Percentiles rank a stretch among this genome's conserved stretches.
Evolutionary conservation across 805 yeast genomes (phyloP).

Genomic region (Candida sakaeoensis): DNA sequence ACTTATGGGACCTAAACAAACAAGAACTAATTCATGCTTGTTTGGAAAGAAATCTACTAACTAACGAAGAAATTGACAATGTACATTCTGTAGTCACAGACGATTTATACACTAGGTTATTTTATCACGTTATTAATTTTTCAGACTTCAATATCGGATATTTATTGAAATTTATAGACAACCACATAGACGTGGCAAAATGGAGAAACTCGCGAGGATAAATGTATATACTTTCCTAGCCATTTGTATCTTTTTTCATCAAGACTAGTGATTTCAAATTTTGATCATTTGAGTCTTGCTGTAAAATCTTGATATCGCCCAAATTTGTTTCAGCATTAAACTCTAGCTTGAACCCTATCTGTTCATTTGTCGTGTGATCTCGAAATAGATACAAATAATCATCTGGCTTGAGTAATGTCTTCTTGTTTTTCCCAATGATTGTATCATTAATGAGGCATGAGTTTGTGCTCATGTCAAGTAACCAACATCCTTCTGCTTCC

Average conservation of each 20-base stretch:
- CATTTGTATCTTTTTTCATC: background rate
- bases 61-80: conserved; percentile 18
- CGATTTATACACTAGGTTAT: conserved; percentile 30
- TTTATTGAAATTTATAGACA: conserved; percentile 16
- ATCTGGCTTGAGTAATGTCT: conserved; percentile 57
- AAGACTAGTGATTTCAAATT: conserved; percentile 1
- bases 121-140: conserved; percentile 39
- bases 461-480: conserved; percentile 76
- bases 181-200: conserved; percentile 3
- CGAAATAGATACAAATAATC: conserved; percentile 65
- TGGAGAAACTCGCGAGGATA: conserved; percentile 5
- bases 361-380: conserved; percentile 52
- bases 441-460: conserved; percentile 67
- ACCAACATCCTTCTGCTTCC: conserved; percentile 71
- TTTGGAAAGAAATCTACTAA: conserved; percentile 52
- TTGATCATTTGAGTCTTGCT: conserved; percentile 2
- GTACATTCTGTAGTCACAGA: conserved; percentile 20
- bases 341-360: conserved; percentile 50
- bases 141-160: conserved; percentile 37
- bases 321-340: conserved; percentile 42
- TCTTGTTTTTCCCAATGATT: conserved; percentile 58
- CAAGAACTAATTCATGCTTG: conserved; percentile 54
- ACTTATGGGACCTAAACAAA: conserved; percentile 43
- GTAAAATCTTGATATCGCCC: conserved; percentile 1
- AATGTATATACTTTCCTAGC: background rate